Evolutionary conservation across 2,329 filamentous ascomycete species (phyloP).

Genomic region (Samsoniella hepiali): DNA sequence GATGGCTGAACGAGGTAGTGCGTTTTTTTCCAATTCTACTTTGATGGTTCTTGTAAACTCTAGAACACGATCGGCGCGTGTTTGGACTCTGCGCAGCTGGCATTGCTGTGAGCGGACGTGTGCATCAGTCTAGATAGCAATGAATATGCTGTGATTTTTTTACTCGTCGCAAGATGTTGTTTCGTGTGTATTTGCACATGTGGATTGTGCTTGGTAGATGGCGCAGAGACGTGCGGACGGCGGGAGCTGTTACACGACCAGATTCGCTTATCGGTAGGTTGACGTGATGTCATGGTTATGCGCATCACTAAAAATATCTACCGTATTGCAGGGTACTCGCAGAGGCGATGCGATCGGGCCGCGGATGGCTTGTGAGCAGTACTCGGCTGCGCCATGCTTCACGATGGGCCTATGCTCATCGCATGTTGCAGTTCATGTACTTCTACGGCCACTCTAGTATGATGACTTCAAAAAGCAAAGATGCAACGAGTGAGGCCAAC

Average conservation of each 20-base stretch:
- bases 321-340: no score
- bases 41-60: constrained; percentile 9
- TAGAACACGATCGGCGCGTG: constrained; percentile 6
- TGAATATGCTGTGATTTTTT: constrained; percentile 12
- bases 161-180: neutral
- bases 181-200: neutral
- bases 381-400: no score
- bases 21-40: constrained; percentile 9
- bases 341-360: no score
- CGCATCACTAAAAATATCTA: no score
- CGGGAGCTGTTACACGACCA: neutral
- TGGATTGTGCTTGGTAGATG: no score
- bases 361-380: no score
- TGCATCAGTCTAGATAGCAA: constrained; percentile 19
- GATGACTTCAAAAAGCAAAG: no score
- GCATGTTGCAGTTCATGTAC: no score
- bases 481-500: no score
- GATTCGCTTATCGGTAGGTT: neutral
- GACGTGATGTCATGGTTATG: neutral
- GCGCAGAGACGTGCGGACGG: no score
- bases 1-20: constrained; percentile 6
- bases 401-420: no score
- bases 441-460: no score
- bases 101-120: constrained; percentile 2
- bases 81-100: constrained; percentile 8